phyloP scores from a whole-genome alignment of 2,329 filamentous ascomycete species.

The Beauveria sp. region DNA sequence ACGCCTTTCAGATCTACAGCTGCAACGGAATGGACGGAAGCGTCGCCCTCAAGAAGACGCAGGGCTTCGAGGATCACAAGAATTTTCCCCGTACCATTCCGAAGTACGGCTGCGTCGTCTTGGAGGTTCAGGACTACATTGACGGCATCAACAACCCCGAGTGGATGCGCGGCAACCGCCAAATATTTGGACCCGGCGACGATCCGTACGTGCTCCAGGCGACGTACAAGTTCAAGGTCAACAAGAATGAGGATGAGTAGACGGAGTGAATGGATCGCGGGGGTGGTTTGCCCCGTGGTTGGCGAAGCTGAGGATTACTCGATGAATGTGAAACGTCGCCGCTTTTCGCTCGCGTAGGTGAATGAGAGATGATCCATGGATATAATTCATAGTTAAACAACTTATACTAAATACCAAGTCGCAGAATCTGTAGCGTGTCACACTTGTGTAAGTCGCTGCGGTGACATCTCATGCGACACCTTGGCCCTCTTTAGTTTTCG shows the following conservation, averaged over 20 bases:
- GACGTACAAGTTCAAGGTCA: constrained; percentile 51
- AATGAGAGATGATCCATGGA: not conserved
- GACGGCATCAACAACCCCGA: constrained; percentile 87
- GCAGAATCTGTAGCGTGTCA: not conserved
- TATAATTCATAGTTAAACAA: not conserved
- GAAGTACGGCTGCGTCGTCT: constrained; percentile 77
- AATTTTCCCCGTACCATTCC: constrained; percentile 55
- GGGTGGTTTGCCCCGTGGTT: not conserved
- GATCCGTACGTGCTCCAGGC: constrained; percentile 56
- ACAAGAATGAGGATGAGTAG: constrained; percentile 18
- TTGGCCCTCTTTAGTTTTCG: no score
- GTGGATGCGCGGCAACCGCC: constrained; percentile 63
- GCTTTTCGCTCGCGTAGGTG: not conserved
- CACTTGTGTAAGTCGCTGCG: not conserved
- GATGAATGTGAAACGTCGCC: not conserved
- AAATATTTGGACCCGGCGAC: constrained; percentile 52
- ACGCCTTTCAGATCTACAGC: constrained; percentile 81
- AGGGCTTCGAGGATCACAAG: constrained; percentile 51
- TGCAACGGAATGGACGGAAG: constrained; percentile 71
- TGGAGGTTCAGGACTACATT: constrained; percentile 92
- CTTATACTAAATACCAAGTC: not conserved
- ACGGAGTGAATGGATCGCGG: not conserved
- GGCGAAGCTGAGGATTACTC: not conserved
- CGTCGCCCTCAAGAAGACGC: constrained; percentile 60
- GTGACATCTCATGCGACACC: no score